Conservation (phyloP, 768 basidiomycete species). For the Lactarius sanguifluus region DNA sequence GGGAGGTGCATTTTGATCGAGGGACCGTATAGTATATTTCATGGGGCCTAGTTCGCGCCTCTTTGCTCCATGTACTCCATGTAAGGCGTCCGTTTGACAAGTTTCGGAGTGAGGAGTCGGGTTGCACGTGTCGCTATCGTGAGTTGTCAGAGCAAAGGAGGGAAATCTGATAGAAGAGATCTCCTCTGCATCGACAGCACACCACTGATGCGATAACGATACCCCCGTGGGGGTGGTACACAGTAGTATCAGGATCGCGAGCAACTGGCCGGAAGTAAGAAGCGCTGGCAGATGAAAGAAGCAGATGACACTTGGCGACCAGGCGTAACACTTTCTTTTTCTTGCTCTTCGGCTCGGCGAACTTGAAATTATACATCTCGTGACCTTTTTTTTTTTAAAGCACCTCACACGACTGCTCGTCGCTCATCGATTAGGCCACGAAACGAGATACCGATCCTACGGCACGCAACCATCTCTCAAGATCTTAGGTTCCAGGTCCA, state of each 20-base stretch:
- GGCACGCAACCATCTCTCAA: not conserved
- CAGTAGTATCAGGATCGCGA: not conserved
- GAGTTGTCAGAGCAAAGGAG: not conserved
- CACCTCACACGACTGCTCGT: not conserved
- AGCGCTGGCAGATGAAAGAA: not conserved
- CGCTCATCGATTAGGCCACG: conserved; percentile 3
- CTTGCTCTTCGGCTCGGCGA: not conserved
- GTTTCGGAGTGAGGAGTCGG: not conserved
- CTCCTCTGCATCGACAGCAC: not conserved
- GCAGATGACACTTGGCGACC: not conserved
- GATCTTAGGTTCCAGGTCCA: conserved; percentile 3
- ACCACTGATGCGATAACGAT: not conserved
- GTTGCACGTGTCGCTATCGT: not conserved
- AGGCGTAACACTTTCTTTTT: not conserved
- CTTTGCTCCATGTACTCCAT: not conserved
- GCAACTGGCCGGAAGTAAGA: not conserved
- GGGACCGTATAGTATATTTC: not conserved
- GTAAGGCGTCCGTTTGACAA: not conserved
- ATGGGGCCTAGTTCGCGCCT: not conserved
- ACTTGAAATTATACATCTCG: not conserved
- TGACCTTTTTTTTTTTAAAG: not conserved
- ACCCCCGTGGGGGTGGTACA: not conserved
- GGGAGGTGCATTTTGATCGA: not conserved
- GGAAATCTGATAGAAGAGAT: not conserved
- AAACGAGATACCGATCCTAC: not conserved